Evolutionary conservation across 805 yeast genomes (phyloP).

Genomic region (Yarrowia phangngaensis): DNA sequence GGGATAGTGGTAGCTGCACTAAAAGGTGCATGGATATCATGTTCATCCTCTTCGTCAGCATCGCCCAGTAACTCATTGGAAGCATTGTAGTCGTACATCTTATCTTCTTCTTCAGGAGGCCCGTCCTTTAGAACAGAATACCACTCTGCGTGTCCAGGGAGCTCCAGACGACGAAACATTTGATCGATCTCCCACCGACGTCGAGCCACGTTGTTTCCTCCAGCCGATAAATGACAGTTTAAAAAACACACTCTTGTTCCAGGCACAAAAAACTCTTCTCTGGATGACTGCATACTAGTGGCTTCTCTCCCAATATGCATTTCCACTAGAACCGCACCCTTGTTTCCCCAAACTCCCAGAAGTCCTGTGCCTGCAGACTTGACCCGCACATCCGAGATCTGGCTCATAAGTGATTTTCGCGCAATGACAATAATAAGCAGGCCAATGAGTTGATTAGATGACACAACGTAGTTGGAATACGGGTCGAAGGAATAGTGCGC

Average conservation of each 20-base stretch:
- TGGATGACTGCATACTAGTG: slow-evolving; percentile 29
- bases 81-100: slow-evolving; percentile 9
- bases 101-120: not conserved
- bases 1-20: slow-evolving; percentile 9
- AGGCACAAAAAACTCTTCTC: slow-evolving; percentile 28
- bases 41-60: slow-evolving; percentile 2
- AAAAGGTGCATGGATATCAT: slow-evolving; percentile 3
- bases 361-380: slow-evolving; percentile 56
- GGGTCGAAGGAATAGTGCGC: slow-evolving; percentile 30
- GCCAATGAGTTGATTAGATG: slow-evolving; percentile 51
- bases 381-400: slow-evolving; percentile 43
- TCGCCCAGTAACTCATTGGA: slow-evolving; percentile 21
- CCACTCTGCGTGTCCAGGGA: slow-evolving; percentile 21
- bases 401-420: slow-evolving; percentile 37
- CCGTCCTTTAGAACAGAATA: slow-evolving; percentile 11
- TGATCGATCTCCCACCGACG: slow-evolving; percentile 48
- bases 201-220: slow-evolving; percentile 44
- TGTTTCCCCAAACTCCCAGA: slow-evolving; percentile 56
- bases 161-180: slow-evolving; percentile 28
- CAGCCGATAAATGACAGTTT: slow-evolving; percentile 55
- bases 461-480: slow-evolving; percentile 40
- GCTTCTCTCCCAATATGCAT: slow-evolving; percentile 45
- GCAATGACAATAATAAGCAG: slow-evolving; percentile 49
- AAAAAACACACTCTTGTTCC: slow-evolving; percentile 41
- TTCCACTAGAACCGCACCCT: slow-evolving; percentile 52